phyloP scores from a whole-genome alignment of 108 stramenopile species.

The Pseudonitzschia multiseries region DNA sequence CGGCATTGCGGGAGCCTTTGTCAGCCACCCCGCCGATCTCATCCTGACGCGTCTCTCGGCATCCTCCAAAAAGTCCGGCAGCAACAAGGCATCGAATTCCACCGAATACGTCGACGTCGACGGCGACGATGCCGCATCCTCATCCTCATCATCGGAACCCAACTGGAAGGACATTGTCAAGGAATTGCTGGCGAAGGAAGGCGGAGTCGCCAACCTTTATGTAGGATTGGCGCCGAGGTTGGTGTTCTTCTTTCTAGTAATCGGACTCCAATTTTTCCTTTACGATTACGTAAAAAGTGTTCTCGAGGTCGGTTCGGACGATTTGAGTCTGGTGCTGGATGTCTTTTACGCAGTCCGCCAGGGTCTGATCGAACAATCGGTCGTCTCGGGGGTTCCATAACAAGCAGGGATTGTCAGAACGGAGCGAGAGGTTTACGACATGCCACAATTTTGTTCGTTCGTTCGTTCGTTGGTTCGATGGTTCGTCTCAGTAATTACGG shows the following conservation, averaged over 20 bases:
- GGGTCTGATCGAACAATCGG: constrained; percentile 46
- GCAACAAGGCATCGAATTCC: constrained; percentile 12
- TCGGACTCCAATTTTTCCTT: constrained; percentile 89
- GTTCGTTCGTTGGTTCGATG: too few relatives aligned
- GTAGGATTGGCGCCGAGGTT: constrained; percentile 73
- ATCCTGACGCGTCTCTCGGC: constrained; percentile 81
- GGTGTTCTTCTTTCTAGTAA: constrained; percentile 89
- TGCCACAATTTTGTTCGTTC: too few relatives aligned
- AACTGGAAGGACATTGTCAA: constrained; percentile 70
- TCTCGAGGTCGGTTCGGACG: constrained; percentile 81
- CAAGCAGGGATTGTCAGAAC: too few relatives aligned
- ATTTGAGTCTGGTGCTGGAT: constrained; percentile 85
- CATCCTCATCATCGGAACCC: constrained; percentile 11
- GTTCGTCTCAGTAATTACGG: too few relatives aligned
- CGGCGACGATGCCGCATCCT: neutral
- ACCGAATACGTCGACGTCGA: neutral
- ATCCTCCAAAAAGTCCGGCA: constrained; percentile 15
- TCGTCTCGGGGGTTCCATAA: neutral
- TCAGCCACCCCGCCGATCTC: constrained; percentile 87
- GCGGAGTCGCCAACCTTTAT: constrained; percentile 76
- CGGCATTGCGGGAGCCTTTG: constrained; percentile 77
- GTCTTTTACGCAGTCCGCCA: constrained; percentile 87
- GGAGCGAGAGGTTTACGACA: too few relatives aligned
- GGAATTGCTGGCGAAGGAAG: constrained; percentile 65
- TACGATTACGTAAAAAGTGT: constrained; percentile 87